These are phyloP conservation scores for Ceratopteris richardii DNA, from an alignment of 75 land plant species.

Conservation along the genomic window DNA sequence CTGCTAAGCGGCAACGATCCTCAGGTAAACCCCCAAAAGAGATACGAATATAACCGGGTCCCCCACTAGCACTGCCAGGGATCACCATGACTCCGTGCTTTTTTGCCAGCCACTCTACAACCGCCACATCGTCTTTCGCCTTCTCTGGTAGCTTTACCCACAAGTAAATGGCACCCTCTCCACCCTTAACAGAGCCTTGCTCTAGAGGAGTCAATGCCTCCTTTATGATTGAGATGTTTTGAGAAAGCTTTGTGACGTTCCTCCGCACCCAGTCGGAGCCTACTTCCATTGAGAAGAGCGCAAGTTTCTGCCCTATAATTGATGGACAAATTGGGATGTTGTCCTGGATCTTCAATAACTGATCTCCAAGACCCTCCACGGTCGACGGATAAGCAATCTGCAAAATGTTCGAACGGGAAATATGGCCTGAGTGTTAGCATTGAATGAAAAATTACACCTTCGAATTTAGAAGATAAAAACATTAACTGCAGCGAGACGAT, in stretches of 20 bases:
- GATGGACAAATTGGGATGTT: slow-evolving; percentile 97
- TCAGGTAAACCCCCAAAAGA: slow-evolving; percentile 79
- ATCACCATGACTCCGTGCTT: slow-evolving; percentile 61
- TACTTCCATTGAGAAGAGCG: slow-evolving; percentile 52
- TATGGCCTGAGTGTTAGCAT: too few species aligned
- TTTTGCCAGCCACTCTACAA: slow-evolving; percentile 72
- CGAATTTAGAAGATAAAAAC: too few species aligned
- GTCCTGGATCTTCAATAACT: slow-evolving; percentile 88
- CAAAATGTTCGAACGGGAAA: too few species aligned
- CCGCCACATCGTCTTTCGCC: slow-evolving; percentile 52
- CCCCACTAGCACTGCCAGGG: slow-evolving; percentile 89
- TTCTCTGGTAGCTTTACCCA: slow-evolving; percentile 87
- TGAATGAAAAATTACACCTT: too few species aligned
- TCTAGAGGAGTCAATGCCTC: slow-evolving; percentile 81
- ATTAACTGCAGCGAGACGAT: too few species aligned
- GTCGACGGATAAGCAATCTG: slow-evolving; percentile 90
- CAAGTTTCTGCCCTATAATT: slow-evolving; percentile 76
- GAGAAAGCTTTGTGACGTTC: slow-evolving; percentile 51
- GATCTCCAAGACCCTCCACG: slow-evolving; percentile 54
- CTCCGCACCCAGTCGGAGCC: slow-evolving; percentile 81
- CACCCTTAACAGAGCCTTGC: slow-evolving; percentile 63
- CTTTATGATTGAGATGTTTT: slow-evolving; percentile 39
- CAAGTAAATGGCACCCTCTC: slow-evolving; percentile 91
- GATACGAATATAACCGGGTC: slow-evolving; percentile 65
- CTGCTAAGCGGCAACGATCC: slow-evolving; percentile 45